A percentile compares a stretch with the other conserved stretches of the same genome.
Evolutionary conservation across 257 asterid genomes (phyloP).

Genomic region (Marsdenia floribunda): DNA sequence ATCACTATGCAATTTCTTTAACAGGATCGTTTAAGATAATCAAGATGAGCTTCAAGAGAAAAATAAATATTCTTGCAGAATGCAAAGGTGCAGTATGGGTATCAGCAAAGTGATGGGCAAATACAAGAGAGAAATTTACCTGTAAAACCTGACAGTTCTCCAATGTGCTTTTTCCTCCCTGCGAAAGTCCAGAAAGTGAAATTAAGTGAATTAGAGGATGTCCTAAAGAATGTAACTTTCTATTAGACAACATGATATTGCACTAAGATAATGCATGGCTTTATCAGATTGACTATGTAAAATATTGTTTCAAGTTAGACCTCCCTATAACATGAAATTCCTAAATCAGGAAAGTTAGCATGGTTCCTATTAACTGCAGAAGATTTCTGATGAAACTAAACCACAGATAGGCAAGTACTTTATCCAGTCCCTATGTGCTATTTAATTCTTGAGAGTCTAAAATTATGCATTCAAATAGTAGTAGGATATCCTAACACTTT

Average conservation of each 20-base stretch:
- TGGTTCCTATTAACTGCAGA: not conserved
- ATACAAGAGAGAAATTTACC: slow-evolving; percentile 34
- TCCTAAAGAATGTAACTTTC: not conserved
- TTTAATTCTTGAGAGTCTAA: not conserved
- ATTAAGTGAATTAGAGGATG: not conserved
- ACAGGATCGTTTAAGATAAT: no score
- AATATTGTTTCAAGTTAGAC: not conserved
- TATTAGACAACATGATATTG: not conserved
- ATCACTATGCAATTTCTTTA: not conserved
- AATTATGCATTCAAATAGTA: not conserved
- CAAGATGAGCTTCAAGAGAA: no score
- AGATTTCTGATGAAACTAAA: not conserved
- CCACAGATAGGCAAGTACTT: not conserved
- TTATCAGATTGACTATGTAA: not conserved
- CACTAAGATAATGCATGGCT: not conserved
- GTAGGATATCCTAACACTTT: not conserved
- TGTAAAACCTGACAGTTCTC: slow-evolving; percentile 94
- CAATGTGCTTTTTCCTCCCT: slow-evolving; percentile 96
- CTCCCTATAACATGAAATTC: not conserved
- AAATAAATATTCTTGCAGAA: no score
- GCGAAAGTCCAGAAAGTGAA: slow-evolving; percentile 23
- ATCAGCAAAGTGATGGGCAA: not conserved
- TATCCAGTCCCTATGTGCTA: not conserved
- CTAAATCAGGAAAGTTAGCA: not conserved
- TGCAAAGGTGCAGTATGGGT: not conserved